Evolutionary conservation across 177 flowering plant species (phyloP), one percentile per base, ranked within the genome.

Genomic region (Vitis hybrid): DNA sequence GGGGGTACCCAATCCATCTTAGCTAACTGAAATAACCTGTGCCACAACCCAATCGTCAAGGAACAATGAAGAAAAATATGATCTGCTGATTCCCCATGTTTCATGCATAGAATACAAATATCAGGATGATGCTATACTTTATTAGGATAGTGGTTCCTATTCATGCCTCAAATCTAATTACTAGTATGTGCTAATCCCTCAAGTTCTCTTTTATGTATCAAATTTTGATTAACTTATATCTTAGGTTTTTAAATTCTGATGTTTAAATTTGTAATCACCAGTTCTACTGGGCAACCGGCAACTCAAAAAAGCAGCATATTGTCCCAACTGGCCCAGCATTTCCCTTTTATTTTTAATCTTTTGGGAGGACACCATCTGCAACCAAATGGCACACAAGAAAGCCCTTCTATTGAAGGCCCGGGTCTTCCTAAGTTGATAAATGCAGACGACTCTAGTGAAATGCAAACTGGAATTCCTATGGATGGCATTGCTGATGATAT

Each of bases 331-430:
- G 94, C 85, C 60, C 81, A 72, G 60, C 83, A 66, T 76, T 76
- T 91, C 54, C 97, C 98, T 61, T 91, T 90, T 73, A 74, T 95
- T 65, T 84, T 87, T 71, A 80, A 86, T 56, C 63, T 95, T 72
- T 70, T 86, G 51, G 72, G 86, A 69, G 79, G 79, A 73, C 65
- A 72, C 27, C 61, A 65, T 62, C 71, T 60, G 56, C 78, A 77
- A 73, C 24, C 74, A 51, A 61, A 62, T 56, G 79, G 66, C 11
- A 50, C 63, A 50, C 19, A 78, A 27, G 64, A 70, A 76, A 76
- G 56, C 46, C 30, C 52, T 65, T 59, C 57, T 2, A 32, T 48
- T 52, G 72, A 74, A 70, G 74, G 62, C 52, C 58, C 72, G 21
- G 2, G 11, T 54, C 63, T 69, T 62, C 64, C 78, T 54, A 65